A percentile compares a stretch with the other conserved stretches of the same genome.
phyloP scores from a whole-genome alignment of 2,329 filamentous ascomycete genomes.

The Aquanectria penicillioides region DNA sequence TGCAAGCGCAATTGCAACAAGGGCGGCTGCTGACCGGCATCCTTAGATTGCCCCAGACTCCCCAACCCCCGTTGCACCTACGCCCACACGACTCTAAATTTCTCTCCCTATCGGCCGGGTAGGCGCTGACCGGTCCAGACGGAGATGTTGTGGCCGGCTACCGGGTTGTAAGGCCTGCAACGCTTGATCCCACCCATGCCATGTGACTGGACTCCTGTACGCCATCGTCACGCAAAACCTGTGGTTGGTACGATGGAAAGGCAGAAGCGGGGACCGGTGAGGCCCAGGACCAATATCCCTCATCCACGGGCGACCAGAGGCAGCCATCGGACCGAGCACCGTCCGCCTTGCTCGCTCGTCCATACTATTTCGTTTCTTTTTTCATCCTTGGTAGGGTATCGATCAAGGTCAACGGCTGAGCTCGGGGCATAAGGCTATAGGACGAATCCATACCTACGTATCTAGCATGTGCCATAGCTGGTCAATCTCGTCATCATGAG shows the following conservation, averaged over 20 bases:
- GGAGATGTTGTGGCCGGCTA: slow-evolving; percentile 14
- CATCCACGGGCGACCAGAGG: slow-evolving; percentile 19
- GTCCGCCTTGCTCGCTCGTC: slow-evolving; percentile 8
- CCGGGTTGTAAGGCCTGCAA: slow-evolving; percentile 17
- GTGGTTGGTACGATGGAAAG: slow-evolving; percentile 40
- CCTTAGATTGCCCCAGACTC: slow-evolving; percentile 18
- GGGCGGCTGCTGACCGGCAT: slow-evolving; percentile 23
- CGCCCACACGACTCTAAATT: slow-evolving; percentile 12
- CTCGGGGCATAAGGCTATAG: too few species aligned
- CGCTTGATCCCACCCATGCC: slow-evolving; percentile 29
- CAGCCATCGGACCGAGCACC: slow-evolving; percentile 35
- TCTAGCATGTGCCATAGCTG: too few species aligned
- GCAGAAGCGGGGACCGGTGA: slow-evolving; percentile 42
- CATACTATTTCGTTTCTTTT: slow-evolving; percentile 1
- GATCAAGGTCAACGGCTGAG: too few species aligned
- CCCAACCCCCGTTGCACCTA: slow-evolving; percentile 14
- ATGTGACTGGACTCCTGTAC: slow-evolving; percentile 39
- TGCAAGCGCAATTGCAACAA: slow-evolving; percentile 19
- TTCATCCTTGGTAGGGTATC: too few species aligned
- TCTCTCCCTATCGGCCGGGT: slow-evolving; percentile 10
- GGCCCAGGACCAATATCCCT: slow-evolving; percentile 31
- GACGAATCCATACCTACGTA: too few species aligned
- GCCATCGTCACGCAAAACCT: slow-evolving; percentile 40
- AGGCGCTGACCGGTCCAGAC: slow-evolving; percentile 32
- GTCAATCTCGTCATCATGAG: too few species aligned